Evolutionary conservation across 164 flowering plant genomes (phyloP), one percentile per base, ranked within the genome.

Genomic region (Piper longum): DNA sequence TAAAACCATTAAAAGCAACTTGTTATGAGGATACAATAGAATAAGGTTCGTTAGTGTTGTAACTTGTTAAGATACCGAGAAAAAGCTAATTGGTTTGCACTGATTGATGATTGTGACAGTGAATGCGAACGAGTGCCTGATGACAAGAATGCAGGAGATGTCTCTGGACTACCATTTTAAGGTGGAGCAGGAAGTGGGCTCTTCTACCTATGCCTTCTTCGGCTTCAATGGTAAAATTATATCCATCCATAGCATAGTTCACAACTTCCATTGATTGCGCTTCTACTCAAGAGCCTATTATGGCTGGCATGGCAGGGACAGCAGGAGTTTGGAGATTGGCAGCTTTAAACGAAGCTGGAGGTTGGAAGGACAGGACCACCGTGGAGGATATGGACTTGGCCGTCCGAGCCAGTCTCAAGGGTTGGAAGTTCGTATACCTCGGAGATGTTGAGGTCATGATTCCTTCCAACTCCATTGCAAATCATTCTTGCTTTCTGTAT

Each of bases 351-450:
- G 93, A 92, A 72, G 96, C 96, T 0, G 98, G 98, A 17, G 98
- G 98, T 5, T 92, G 98, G 98, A 89, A 92, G 72, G 96, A 88
- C 59, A 63, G 96, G 64, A 92, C 98, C 3, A 92, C 98, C 1
- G 98, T 92, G 16, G 98, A 92, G 76, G 98, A 92, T 70, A 92
- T 92, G 98, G 98, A 92, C 69, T 84, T 92, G 66, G 96, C 98
- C 1, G 96, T 92, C 51, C 80, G 98, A 54, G 88, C 96, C 19
- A 83, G 96, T 76, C 96, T 92, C 63, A 78, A 79, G 62, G 98
- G 96, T 36, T 92, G 98, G 98, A 92, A 89, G 67, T 92, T 92
- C 56, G 72, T 92, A 2, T 92, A 89, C 73, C 78, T 89, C n/a
- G 96, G 96, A 54, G 83, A 78, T 58, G 87, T 92, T 36, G 79